Percentiles rank a stretch among this genome's conserved stretches.
Evolutionary conservation across 2,329 filamentous ascomycete species (phyloP).

Genomic region (Colletotrichum orbiculare): DNA sequence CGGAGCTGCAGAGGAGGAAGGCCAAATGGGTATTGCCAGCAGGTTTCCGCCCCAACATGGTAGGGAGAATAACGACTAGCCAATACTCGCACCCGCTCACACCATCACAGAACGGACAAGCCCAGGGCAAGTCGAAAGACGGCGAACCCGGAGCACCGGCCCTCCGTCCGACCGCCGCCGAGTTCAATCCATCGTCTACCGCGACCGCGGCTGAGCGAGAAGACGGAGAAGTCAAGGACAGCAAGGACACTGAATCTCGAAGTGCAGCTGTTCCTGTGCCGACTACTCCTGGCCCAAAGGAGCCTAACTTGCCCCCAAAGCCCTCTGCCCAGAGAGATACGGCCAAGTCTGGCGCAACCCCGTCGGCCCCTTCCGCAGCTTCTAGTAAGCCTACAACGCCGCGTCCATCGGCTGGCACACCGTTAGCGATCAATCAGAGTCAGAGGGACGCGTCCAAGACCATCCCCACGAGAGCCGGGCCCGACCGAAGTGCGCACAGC

Average conservation of each 20-base stretch:
- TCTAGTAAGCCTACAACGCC: conserved; percentile 44
- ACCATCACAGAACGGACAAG: conserved; percentile 53
- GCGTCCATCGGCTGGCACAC: conserved; percentile 36
- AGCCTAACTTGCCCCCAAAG: conserved; percentile 34
- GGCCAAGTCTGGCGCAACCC: conserved; percentile 36
- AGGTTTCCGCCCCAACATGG: conserved; percentile 74
- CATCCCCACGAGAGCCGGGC: conserved; percentile 44
- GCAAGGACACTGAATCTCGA: conserved; percentile 18
- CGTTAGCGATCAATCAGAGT: conserved; percentile 26
- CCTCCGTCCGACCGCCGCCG: conserved; percentile 68
- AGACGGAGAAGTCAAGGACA: conserved; percentile 79
- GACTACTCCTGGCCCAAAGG: conserved; percentile 23
- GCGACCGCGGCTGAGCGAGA: conserved; percentile 65
- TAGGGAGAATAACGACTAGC: conserved; percentile 48
- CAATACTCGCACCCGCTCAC: conserved; percentile 47
- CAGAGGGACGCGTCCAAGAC: conserved; percentile 48
- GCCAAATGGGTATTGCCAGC: conserved; percentile 79
- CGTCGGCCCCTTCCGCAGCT: conserved; percentile 28
- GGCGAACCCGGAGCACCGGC: conserved; percentile 47
- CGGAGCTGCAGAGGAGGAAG: conserved; percentile 74
- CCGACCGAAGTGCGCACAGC: conserved; percentile 33
- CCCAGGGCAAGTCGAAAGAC: conserved; percentile 49
- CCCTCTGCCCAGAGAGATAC: conserved; percentile 39
- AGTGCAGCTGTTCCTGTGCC: conserved; percentile 10
- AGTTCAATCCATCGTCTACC: conserved; percentile 69